Conservation (phyloP, 2,329 filamentous ascomycete species). For the Fusarium devonianum region DNA sequence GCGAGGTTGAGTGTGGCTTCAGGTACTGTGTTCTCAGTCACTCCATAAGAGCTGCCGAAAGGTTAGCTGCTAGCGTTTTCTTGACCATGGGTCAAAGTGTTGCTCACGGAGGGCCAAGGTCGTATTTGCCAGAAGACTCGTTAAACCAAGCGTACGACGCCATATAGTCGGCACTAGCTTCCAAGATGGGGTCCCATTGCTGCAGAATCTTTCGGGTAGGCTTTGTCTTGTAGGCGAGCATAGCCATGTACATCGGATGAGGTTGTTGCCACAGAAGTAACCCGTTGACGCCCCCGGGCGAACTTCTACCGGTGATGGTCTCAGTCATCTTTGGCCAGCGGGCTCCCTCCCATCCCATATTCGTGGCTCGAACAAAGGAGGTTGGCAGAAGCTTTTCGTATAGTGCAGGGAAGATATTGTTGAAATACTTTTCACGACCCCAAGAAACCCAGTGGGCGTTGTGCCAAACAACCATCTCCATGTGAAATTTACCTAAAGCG, state of each 20-base stretch:
- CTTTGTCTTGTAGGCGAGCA: conserved; percentile 48
- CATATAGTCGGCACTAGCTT: conserved; percentile 65
- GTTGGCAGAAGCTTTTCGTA: conserved; percentile 56
- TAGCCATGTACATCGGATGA: conserved; percentile 67
- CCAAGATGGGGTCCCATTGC: conserved; percentile 62
- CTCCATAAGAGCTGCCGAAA: conserved; percentile 48
- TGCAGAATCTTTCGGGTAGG: conserved; percentile 49
- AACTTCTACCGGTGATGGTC: conserved; percentile 29
- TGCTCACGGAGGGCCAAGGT: conserved; percentile 51
- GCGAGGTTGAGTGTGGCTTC: conserved; percentile 64
- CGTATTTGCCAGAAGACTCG: conserved; percentile 57
- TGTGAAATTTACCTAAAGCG: conserved; percentile 47
- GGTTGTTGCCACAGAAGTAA: conserved; percentile 68
- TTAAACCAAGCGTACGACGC: conserved; percentile 64
- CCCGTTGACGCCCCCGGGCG: conserved; percentile 65
- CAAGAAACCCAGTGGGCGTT: conserved; percentile 51
- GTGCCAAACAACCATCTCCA: conserved; percentile 55
- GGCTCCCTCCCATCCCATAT: conserved; percentile 54
- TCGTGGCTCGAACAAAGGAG: conserved; percentile 47
- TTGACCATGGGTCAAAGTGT: too few species aligned
- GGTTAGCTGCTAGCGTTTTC: not conserved
- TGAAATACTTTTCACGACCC: conserved; percentile 48
- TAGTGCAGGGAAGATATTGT: conserved; percentile 49
- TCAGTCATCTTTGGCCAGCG: conserved; percentile 52
- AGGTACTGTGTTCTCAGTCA: conserved; percentile 64